Base-by-base conservation (phyloP, 2,329 filamentous ascomycete species). In the Botrytis porri region DNA sequence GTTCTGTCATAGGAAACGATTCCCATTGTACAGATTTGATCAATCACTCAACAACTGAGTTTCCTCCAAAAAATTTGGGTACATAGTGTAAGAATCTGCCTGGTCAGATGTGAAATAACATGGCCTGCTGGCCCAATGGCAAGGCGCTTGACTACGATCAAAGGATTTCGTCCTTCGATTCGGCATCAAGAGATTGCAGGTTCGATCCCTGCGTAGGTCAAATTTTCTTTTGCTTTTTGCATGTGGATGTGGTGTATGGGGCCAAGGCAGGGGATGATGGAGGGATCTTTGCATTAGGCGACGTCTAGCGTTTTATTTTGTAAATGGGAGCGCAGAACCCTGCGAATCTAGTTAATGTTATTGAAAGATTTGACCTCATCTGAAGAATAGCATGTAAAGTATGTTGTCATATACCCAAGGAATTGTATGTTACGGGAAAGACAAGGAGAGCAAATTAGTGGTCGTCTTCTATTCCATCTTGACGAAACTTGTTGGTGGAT, bases 81-180 rank as follows among this genome's bases (percentile, higher is more conserved):
- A 62, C n/a, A 61, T 39, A 39, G 39, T 18, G 1, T 9, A 12
- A n/a, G 18, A 39, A 8, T 4, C 3, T 12, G 1, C 1, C 0
- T 0, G 0, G 0, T 1, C 6, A 0, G 9, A 0, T 22, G n/a
- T 39, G 12, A 62, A 39, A 32, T 4, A 25, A 4, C 2, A 32
- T 4, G 69, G 69, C 69, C 69, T 71, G 69, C 69, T 83, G 82
- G 82, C 82, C 82, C 82, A 84, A 84, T 84, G 83, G 83, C 80
- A 84, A 84, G 82, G 83, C 83, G 83, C 82, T 83, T 84, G 83
- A 84, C 83, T 84, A 84, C 83, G 83, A 83, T 25, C 35, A 29
- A 20, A 29, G 45, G 25, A 16, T 12, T 16, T 0, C 0, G 14
- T 29, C 45, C 60, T 10, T 7, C n/a, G 29, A n/a, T 4, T 39